Base-by-base conservation (phyloP, 257 asterid species). In the Perilla frutescens region DNA sequence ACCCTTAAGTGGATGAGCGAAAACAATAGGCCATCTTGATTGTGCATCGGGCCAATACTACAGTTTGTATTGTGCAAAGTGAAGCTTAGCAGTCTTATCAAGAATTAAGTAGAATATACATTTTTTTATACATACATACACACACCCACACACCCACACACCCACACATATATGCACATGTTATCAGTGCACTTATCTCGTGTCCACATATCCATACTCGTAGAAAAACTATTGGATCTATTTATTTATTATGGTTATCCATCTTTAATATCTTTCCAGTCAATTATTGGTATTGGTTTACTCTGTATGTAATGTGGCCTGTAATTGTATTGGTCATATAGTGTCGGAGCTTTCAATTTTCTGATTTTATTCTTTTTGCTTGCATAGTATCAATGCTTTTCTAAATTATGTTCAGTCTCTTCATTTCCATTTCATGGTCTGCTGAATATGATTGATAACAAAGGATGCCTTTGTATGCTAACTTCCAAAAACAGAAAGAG, bases 401-500 rank as follows among this genome's bases (percentile, higher is more conserved):
- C 60, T 47, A n/a, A 66, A 37, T 45, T 75, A 48, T 66, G 4
- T 14, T 47, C 56, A 13, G 73, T 69, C 9, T 73, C 65, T 53
- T 44, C 15, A 64, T 55, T 64, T 56, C 40, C 20, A 55, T 55
- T 37, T 65, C 62, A 41, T 73, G 71, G 4, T 49, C 45, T 9
- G 39, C 36, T 14, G 50, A 50, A 34, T 50, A 68, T 68, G 6
- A 49, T 66, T 31, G 50, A 34, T 39, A 36, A 7, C 6, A 5
- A 44, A 64, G 45, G 49, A 54, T 20, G 29, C 37, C 4, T 34
- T 34, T 34, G 37, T 34, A 34, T 34, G 37, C 3, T 4, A 34
- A 34, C 37, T 34, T 2, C 43, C 1, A 15, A 72, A 51, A 37
- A 5, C 39, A 6, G 43, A 72, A 20, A 53, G 40, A 20, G 44